phyloP scores from a whole-genome alignment of 441 rosid species.

The Gossypium schwendimanii region DNA sequence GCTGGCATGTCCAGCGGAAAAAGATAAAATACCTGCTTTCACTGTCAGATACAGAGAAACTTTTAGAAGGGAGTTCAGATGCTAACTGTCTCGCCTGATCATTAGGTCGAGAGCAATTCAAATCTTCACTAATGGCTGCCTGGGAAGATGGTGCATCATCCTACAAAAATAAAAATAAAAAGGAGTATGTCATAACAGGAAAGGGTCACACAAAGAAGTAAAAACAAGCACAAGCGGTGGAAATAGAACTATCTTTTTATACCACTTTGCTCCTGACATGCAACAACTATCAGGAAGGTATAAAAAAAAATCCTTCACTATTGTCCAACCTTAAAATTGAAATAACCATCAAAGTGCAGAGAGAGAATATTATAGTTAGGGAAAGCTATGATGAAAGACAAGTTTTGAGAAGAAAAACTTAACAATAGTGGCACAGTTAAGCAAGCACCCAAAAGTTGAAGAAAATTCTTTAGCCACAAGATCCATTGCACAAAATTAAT shows the following conservation, averaged over 20 bases:
- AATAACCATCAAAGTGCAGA: background rate
- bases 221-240: background rate
- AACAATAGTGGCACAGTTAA: background rate
- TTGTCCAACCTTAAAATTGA: background rate
- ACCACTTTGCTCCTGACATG: background rate
- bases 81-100: constrained; percentile 38
- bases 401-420: background rate
- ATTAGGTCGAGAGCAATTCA: constrained; percentile 24
- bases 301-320: background rate
- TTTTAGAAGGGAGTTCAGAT: constrained; percentile 36
- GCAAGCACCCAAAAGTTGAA: background rate
- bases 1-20: constrained; percentile 7
- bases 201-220: background rate
- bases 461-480: background rate
- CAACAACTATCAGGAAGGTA: background rate
- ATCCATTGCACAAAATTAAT: background rate
- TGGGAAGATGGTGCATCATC: constrained; percentile 44
- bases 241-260: background rate
- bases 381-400: background rate
- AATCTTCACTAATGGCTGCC: constrained; percentile 30
- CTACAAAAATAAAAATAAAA: constrained; percentile 32
- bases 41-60: constrained; percentile 29
- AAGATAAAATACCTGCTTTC: constrained; percentile 47
- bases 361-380: background rate
- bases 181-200: background rate